Base-by-base conservation (phyloP, 495 filamentous ascomycete genomes). In the Hypoxylon trugodes region DNA sequence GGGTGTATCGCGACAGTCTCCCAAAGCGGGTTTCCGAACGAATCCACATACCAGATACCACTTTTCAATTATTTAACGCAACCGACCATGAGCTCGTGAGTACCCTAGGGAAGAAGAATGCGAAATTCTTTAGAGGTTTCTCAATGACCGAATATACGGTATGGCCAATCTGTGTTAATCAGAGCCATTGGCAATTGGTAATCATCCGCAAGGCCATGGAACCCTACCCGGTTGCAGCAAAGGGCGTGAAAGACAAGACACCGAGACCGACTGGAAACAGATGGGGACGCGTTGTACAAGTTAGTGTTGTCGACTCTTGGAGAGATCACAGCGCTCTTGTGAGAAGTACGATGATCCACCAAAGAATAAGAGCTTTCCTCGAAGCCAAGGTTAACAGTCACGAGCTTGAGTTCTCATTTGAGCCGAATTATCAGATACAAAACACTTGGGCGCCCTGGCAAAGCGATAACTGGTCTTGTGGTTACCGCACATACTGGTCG, bases 161-260 rank as follows among this genome's bases (percentile, higher is more conserved):
- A 4, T 66, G 61, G 45, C 61, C 64, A 8, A 30, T 70, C 28
- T 61, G 67, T 16, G 10, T 9, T 5, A n/a, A 60, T 10, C 7
- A 8, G 2, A 51, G 19, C 12, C 70, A 73, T 24, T 73, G 70
- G 70, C 42, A 42, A 6, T n/a, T 68, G 9, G 47, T 50, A 1
- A 15, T 73, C 7, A 21, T 73, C 1, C 64, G 35, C n/a, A 70
- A 70, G 38, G 24, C n/a, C n/a, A n/a, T n/a, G n/a, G n/a, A n/a
- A n/a, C n/a, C n/a, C n/a, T n/a, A n/a, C n/a, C n/a, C n/a, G n/a
- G n/a, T n/a, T n/a, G n/a, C n/a, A n/a, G n/a, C n/a, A n/a, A n/a
- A n/a, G n/a, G n/a, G n/a, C n/a, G n/a, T n/a, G n/a, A n/a, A n/a
- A n/a, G n/a, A n/a, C n/a, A n/a, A n/a, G n/a, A n/a, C n/a, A n/a